Evolutionary conservation across 768 basidiomycete species (phyloP).

Genomic region (Krasilnikovozyma curviuscula): DNA sequence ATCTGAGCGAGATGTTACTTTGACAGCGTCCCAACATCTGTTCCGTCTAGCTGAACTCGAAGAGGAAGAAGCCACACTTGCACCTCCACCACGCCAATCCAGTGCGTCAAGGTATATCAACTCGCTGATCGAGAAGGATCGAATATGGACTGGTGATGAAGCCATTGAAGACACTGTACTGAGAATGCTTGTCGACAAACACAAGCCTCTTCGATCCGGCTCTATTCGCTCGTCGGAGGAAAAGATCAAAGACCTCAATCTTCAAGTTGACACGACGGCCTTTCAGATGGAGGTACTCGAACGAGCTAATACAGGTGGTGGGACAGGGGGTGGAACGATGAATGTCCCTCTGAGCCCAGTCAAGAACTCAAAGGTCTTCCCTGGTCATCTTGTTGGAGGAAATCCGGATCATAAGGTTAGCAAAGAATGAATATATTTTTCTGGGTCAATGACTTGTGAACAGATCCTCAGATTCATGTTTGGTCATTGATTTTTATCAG

Average conservation of each 20-base stretch:
- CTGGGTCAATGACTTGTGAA: too few relatives aligned
- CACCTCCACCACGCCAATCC: neutral
- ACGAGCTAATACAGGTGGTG: neutral
- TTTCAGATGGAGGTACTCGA: constrained; percentile 1
- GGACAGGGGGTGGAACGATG: neutral
- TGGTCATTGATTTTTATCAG: too few relatives aligned
- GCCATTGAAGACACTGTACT: constrained; percentile 6
- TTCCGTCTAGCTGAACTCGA: too few relatives aligned
- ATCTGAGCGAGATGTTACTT: too few relatives aligned
- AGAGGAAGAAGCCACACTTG: neutral
- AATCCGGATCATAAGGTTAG: constrained; percentile 10
- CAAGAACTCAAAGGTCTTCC: constrained; percentile 4
- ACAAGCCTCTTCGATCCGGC: constrained; percentile 6
- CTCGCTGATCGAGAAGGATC: neutral
- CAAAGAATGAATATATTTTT: too few relatives aligned
- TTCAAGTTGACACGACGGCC: neutral
- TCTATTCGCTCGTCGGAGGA: constrained; percentile 5
- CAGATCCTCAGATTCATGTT: too few relatives aligned
- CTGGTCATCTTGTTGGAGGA: constrained; percentile 8
- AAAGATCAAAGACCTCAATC: neutral
- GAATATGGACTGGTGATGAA: constrained; percentile 7
- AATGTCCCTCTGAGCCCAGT: neutral
- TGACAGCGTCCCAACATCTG: too few relatives aligned
- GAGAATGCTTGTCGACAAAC: constrained; percentile 8
- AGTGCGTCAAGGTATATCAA: neutral